Evolutionary conservation across 169 alveolate species (phyloP).

Genomic region (Plasmodium ovale): DNA sequence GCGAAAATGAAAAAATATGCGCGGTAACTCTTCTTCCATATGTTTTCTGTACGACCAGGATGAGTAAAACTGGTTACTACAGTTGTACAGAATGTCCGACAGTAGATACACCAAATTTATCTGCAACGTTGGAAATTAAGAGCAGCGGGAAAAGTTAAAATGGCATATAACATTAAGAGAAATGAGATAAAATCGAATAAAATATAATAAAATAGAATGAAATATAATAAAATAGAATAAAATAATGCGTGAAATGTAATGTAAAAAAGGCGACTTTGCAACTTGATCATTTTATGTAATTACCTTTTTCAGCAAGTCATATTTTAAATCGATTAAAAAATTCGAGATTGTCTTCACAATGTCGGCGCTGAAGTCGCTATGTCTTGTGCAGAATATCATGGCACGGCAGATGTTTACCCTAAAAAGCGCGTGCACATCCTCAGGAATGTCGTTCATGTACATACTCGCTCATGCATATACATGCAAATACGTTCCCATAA

Average conservation of each 20-base stretch:
- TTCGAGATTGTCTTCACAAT: slow-evolving; percentile 44
- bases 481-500: background rate
- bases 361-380: slow-evolving; percentile 64
- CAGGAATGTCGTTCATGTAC: background rate
- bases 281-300: background rate
- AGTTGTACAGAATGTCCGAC: slow-evolving; percentile 82
- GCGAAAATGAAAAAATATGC: slow-evolving; percentile 77
- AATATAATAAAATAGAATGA: too few relatives aligned
- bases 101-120: slow-evolving; percentile 82
- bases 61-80: slow-evolving; percentile 77
- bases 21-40: slow-evolving; percentile 80
- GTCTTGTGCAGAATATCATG: slow-evolving; percentile 74
- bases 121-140: slow-evolving; percentile 20
- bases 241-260: background rate
- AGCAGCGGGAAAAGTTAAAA: background rate
- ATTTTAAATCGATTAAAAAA: slow-evolving; percentile 51
- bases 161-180: background rate
- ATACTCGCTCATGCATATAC: background rate
- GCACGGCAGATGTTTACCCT: slow-evolving; percentile 77
- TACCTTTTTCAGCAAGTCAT: slow-evolving; percentile 73
- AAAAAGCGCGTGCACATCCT: background rate
- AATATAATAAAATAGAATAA: too few relatives aligned
- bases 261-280: background rate
- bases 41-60: slow-evolving; percentile 83
- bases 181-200: background rate